Evolutionary conservation across 441 rosid genomes (phyloP), one percentile per base, ranked within the genome.

Genomic region (Populus hybrid): DNA sequence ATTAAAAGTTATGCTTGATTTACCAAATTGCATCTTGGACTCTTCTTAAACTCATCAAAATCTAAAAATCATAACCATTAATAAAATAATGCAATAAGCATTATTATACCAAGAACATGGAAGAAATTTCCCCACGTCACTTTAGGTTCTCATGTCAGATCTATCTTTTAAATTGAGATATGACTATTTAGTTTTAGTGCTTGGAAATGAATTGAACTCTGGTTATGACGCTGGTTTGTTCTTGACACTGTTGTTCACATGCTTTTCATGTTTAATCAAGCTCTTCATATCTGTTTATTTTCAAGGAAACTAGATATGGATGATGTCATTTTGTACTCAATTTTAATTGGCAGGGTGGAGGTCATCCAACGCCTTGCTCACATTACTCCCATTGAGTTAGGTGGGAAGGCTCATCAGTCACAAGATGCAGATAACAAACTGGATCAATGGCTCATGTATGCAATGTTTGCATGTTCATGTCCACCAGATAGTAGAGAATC

Each of bases 401-500:
- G 99, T 65, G 99, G 96, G 81, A 97, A 91, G 89, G 95, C 97
- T 81, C 88, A 82, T 85, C 96, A 91, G 81, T 87, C 97, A 70
- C 99, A 90, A 86, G 99, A 97, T 86, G 88, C 89, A 61, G 99
- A 97, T 84, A 94, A 91, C 86, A 94, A 94, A 86, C 91, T 91
- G 85, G 99, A 97, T 84, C 99, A 97, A 83, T 94, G 99, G 99
- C 96, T 94, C 76, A 85, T 97, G 87, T 97, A 97, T 85, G 94
- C 99, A 71, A 90, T 93, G 94, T 97, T 94, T 84, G 90, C 97
- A 69, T 97, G 99, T 85, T 94, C 99, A 18, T 97, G 99, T 78
- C 99, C 97, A 57, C 98, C 96, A 65, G 97, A 94, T 86, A 85
- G 87, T 73, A 90, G 86, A 87, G 98, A 93, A 84, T 85, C 91